Percentiles rank a stretch among this genome's conserved stretches.
Conservation (phyloP, 768 basidiomycete genomes). For the Lactifluus volemus region DNA sequence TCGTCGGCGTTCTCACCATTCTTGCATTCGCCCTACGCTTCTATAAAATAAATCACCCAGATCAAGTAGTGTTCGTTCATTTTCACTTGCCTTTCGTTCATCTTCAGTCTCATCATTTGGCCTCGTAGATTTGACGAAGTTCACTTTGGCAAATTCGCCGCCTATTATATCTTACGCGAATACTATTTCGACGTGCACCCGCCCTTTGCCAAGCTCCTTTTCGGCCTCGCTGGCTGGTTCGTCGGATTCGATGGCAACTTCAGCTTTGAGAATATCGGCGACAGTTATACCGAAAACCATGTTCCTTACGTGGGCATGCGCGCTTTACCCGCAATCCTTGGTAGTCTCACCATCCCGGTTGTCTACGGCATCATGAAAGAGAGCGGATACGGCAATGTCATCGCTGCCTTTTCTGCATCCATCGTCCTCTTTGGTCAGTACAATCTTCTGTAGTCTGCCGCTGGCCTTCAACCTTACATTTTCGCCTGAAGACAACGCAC, state of each 20-base stretch:
- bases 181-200: conserved; percentile 99
- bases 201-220: conserved; percentile 91
- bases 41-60: conserved; percentile 91
- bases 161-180: conserved; percentile 84
- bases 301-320: conserved; percentile 95
- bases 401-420: conserved; percentile 83
- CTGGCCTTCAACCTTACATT: neutral
- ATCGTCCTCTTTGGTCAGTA: conserved; percentile 81
- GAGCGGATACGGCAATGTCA: conserved; percentile 86
- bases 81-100: neutral
- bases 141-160: conserved; percentile 97
- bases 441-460: neutral
- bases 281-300: conserved; percentile 76
- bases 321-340: conserved; percentile 84
- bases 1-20: conserved; percentile 58
- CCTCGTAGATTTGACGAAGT: conserved; percentile 85
- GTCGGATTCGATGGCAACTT: conserved; percentile 95
- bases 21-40: conserved; percentile 80
- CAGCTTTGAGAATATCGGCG: conserved; percentile 91
- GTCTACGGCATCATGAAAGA: conserved; percentile 98
- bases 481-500: conserved; percentile 71
- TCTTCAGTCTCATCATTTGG: conserved; percentile 1
- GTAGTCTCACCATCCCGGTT: conserved; percentile 82
- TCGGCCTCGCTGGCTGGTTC: conserved; percentile 92
- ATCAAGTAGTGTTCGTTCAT: conserved; percentile 80